A percentile compares a stretch with the other conserved stretches of the same genome.
These are phyloP conservation scores for Dendrobium huoshanense DNA, from an alignment of 106 monocot genomes.

Conservation along the genomic window DNA sequence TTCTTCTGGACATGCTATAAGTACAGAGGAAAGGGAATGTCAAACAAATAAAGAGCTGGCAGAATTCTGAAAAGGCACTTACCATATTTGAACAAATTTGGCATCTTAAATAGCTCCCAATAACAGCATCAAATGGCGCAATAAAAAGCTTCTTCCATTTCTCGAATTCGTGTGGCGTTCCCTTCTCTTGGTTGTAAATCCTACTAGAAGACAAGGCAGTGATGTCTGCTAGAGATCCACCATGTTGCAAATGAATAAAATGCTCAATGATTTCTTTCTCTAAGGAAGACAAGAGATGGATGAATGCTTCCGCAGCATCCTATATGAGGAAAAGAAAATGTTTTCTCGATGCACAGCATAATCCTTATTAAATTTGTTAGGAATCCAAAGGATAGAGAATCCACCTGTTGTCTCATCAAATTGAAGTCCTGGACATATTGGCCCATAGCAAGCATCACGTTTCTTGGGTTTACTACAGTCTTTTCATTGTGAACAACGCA, in stretches of 20 bases:
- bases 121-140: slow-evolving; percentile 73
- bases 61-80: slow-evolving; percentile 9
- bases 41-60: not conserved
- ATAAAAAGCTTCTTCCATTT: slow-evolving; percentile 42
- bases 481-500: slow-evolving; percentile 36
- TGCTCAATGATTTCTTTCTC: slow-evolving; percentile 49
- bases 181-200: slow-evolving; percentile 25
- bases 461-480: slow-evolving; percentile 49
- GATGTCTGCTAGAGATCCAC: slow-evolving; percentile 45
- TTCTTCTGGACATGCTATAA: not conserved
- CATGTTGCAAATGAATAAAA: slow-evolving; percentile 20
- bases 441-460: slow-evolving; percentile 64
- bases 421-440: slow-evolving; percentile 56
- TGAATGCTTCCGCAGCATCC: slow-evolving; percentile 92
- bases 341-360: not conserved
- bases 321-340: slow-evolving; percentile 18
- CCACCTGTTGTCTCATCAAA: slow-evolving; percentile 79
- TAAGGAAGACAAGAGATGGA: slow-evolving; percentile 68
- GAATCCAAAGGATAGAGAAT: slow-evolving; percentile 3
- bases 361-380: not conserved
- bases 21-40: not conserved
- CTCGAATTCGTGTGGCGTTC: slow-evolving; percentile 29
- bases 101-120: slow-evolving; percentile 72
- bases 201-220: slow-evolving; percentile 35
- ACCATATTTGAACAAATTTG: slow-evolving; percentile 64